phyloP scores from a whole-genome alignment of 331 rosid species.

The Arachis monticola region DNA sequence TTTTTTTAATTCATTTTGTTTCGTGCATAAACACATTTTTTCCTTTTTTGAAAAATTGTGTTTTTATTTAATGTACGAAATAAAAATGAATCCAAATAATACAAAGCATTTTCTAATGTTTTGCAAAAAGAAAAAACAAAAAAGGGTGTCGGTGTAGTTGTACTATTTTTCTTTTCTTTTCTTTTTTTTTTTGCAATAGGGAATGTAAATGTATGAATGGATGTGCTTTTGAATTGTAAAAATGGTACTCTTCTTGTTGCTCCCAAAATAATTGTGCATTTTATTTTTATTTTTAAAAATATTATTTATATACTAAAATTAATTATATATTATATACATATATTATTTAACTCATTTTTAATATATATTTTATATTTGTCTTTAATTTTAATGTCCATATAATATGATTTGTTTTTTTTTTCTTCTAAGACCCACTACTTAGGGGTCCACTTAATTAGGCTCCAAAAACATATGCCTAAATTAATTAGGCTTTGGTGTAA shows the following conservation, averaged over 20 bases:
- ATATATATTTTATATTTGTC: not conserved
- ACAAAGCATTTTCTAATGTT: conserved; percentile 28
- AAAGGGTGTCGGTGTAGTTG: conserved; percentile 35
- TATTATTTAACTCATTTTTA: no score
- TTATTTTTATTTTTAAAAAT: no score
- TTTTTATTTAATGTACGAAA: no score
- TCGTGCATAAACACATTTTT: no score
- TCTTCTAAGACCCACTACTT: not conserved
- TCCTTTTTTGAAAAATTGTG: no score
- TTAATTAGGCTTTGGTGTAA: no score
- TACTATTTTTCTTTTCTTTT: conserved; percentile 8
- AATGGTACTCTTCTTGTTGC: conserved; percentile 5
- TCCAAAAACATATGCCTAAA: no score
- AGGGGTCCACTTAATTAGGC: no score
- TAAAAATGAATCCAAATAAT: not conserved
- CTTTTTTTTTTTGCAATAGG: not conserved
- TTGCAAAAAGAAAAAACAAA: not conserved
- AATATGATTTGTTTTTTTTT: not conserved
- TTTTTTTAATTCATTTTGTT: not conserved
- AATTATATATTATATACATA: no score
- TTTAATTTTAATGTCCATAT: no score
- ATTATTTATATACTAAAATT: no score
- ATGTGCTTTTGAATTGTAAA: conserved; percentile 35
- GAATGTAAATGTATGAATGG: conserved; percentile 13
- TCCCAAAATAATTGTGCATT: not conserved